phyloP scores from a whole-genome alignment of 148 eudicot species.

The Rhododendron henanense region DNA sequence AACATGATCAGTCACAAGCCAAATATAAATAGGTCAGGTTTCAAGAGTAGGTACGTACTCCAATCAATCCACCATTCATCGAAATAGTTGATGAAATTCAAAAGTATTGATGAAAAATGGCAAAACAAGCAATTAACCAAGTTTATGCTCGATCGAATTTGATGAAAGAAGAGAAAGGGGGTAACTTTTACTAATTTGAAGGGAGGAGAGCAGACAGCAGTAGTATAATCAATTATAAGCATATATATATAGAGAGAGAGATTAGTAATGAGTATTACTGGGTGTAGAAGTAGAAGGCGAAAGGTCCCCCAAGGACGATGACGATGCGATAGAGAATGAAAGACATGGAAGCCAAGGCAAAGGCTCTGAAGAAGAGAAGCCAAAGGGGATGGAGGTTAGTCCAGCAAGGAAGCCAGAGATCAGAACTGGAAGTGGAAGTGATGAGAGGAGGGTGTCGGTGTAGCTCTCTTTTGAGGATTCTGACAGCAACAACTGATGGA shows the following conservation, averaged over 20 bases:
- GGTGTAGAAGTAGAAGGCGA: conserved; percentile 81
- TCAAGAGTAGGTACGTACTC: background rate
- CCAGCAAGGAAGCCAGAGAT: conserved; percentile 86
- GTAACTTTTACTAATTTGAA: background rate
- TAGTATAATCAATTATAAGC: too few species aligned
- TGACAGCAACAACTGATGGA: conserved; percentile 33
- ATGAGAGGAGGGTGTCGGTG: background rate
- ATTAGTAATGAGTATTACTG: conserved; percentile 36
- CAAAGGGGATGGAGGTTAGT: conserved; percentile 54
- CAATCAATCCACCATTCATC: background rate
- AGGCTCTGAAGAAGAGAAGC: conserved; percentile 60
- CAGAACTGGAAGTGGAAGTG: background rate
- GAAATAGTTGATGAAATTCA: background rate
- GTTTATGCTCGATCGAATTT: background rate
- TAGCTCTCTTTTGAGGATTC: conserved; percentile 21
- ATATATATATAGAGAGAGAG: too few species aligned
- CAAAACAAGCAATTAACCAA: background rate
- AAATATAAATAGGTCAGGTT: background rate
- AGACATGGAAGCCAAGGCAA: conserved; percentile 53
- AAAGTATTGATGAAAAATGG: background rate
- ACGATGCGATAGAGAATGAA: conserved; percentile 47
- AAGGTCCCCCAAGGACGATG: conserved; percentile 42
- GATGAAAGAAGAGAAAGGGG: background rate
- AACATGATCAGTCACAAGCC: conserved; percentile 13
- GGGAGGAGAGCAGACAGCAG: too few species aligned